Base-by-base conservation (phyloP, 2,329 filamentous ascomycete genomes). In the Trichophyton rubrum region DNA sequence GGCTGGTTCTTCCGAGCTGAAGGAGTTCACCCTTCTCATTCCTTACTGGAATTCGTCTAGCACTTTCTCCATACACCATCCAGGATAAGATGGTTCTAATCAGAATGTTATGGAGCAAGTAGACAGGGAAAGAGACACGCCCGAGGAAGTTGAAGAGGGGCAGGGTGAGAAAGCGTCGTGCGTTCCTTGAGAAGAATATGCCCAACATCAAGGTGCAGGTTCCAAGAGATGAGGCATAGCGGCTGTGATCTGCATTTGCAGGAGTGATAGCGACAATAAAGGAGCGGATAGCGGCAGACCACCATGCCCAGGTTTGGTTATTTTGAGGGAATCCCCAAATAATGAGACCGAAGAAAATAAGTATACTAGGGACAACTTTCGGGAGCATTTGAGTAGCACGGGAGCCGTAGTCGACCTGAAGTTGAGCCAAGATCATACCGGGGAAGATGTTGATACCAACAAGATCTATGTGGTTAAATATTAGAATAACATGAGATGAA, bases 101-200 rank as follows among this genome's bases (percentile, higher is more conserved):
- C 2, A 70, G 53, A 1, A 65, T 65, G 40, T 67, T 66, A 62
- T 70, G 68, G 4, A 70, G 59, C 7, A 70, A 61, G 61, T 70
- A 70, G 8, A 70, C 65, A 9, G 68, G 64, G 62, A 70, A 68
- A 8, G 67, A 69, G 13, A 67, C 63, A 0, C 66, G 65, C 8
- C 68, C 68, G 5, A 70, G 58, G 62, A 67, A 70, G 41, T 66
- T 68, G 59, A 69, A 64, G 9, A 69, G 24, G 1, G 66, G 65
- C 3, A 49, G 43, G 5, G 65, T 63, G 2, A 70, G 61, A 33
- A 68, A 8, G 2, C 58, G 61, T n/a, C 64, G 61, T 3, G 64
- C 63, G 49, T 64, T 61, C 27, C 58, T 61, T 2, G 68, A 69
- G 62, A 68, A 67, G 33, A 68, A 66, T 8, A 68, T 64, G 3